These are phyloP conservation scores for Yamadazyma aaseri DNA, from an alignment of 1,139 yeast species.

Conservation along the genomic window DNA sequence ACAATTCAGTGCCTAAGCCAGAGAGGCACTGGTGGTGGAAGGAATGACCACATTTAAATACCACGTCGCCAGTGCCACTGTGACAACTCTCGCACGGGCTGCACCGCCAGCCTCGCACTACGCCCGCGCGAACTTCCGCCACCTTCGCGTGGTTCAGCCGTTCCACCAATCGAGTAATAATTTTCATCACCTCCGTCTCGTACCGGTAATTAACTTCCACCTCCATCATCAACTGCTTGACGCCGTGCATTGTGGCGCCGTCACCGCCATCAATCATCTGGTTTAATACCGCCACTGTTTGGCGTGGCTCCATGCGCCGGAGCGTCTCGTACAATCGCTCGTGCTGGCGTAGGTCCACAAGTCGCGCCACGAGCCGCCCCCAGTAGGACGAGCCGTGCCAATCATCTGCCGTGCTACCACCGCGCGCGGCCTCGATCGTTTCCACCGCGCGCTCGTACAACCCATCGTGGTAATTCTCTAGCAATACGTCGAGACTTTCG, in stretches of 20 bases:
- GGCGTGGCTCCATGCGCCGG: neutral
- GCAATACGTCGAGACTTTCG: neutral
- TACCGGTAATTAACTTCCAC: slow-evolving; percentile 1
- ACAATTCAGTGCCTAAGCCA: neutral
- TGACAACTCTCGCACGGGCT: neutral
- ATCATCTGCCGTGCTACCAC: no score
- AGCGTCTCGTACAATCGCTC: slow-evolving; percentile 2
- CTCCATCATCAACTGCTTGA: slow-evolving; percentile 1
- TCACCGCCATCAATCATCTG: neutral
- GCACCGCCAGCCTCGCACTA: neutral
- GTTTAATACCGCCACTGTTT: neutral
- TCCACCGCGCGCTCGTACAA: neutral
- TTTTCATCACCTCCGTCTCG: slow-evolving; percentile 1
- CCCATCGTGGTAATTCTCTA: slow-evolving; percentile 1
- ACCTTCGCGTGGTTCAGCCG: neutral
- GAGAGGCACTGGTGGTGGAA: neutral
- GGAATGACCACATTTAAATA: slow-evolving; percentile 1
- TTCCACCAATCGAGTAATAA: slow-evolving; percentile 1
- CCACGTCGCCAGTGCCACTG: neutral
- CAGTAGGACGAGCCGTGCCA: no score
- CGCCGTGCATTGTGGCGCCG: neutral
- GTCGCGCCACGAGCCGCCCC: neutral
- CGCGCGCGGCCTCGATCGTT: no score
- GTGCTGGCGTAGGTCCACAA: neutral
- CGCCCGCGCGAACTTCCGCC: neutral